Percentiles rank a stretch among this genome's conserved stretches.
phyloP scores from a whole-genome alignment of 2,329 filamentous ascomycete species.

The Neoascochyta sp. region DNA sequence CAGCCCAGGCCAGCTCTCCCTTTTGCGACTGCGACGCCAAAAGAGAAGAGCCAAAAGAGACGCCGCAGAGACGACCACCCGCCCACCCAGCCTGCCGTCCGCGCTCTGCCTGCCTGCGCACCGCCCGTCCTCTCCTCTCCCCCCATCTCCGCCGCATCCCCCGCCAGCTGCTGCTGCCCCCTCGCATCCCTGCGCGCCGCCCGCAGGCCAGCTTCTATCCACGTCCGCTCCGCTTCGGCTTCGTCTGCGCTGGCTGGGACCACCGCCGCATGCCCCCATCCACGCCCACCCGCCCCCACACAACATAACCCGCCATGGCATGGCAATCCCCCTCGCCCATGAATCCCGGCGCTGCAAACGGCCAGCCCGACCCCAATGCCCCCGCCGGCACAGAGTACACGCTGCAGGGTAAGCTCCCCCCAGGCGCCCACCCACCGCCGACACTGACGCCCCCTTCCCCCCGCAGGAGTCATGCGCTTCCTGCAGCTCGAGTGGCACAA shows the following conservation, averaged over 20 bases:
- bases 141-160: neutral
- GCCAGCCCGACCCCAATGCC: conserved; percentile 47
- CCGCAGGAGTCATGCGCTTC: conserved; percentile 92
- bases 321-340: conserved; percentile 67
- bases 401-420: conserved; percentile 56
- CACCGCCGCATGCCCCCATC: conserved; percentile 30
- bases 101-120: neutral
- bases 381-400: conserved; percentile 68
- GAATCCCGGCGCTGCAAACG: conserved; percentile 53
- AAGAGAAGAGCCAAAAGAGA: too few relatives aligned
- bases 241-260: too few relatives aligned
- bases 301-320: conserved; percentile 52
- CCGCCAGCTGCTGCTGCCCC: conserved; percentile 1
- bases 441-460: conserved; percentile 6
- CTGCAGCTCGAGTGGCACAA: conserved; percentile 98
- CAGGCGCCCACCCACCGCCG: conserved; percentile 1
- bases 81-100: too few relatives aligned
- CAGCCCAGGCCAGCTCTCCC: too few relatives aligned
- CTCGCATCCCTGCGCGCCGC: conserved; percentile 13
- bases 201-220: conserved; percentile 18
- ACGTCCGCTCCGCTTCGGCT: too few relatives aligned
- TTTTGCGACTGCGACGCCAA: too few relatives aligned
- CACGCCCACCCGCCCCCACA: conserved; percentile 17
- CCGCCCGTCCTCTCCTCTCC: neutral
- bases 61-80: too few relatives aligned